Evolutionary conservation across 1,139 yeast genomes (phyloP), one percentile per base, ranked within the genome.

Genomic region (Suhomyces coccinellae): DNA sequence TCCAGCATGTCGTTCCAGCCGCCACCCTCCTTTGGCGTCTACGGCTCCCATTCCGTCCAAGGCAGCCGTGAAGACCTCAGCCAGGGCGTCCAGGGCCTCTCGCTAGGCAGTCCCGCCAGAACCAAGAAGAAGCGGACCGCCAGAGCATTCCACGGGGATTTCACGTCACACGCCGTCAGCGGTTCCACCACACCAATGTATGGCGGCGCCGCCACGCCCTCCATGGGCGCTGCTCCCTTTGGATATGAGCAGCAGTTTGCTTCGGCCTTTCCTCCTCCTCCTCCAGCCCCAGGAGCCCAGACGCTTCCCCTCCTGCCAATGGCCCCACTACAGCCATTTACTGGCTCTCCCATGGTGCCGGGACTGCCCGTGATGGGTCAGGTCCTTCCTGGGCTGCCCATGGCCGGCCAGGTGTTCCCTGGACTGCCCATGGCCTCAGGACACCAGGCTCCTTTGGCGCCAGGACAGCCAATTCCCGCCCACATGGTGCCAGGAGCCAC

Each of bases 141-240:
- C 9, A 64, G 82, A 49, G 82, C 80, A 1, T 72, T 63, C 58
- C 81, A 77, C 50, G 59, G 67, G 20, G 65, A 58, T 15, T 55
- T 60, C 46, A 53, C 50, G 36, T 38, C 55, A n/a, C 43, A 46
- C 0, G 38, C 40, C 3, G 41, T 50, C 12, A n/a, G 48, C 35
- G 44, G 49, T 39, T 10, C 36, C 14, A 36, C 36, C 15, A 44
- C 47, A 1, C 46, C 46, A 16, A 47, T 33, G 2, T 36, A 33
- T 2, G n/a, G 29, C 33, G 38, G 38, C 2, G 39, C 41, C 4
- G 34, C 35, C 12, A 26, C 29, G 12, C 29, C 29, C n/a, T 10
- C 8, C 30, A 33, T 33, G 32, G 26, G 16, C 30, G 17, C 29
- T 20, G 24, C 24, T 20, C 24, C 41, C 16, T 20, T 38, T 35